phyloP scores from a whole-genome alignment of 2,329 filamentous ascomycete species.

The Parastagonospora nodorum region DNA sequence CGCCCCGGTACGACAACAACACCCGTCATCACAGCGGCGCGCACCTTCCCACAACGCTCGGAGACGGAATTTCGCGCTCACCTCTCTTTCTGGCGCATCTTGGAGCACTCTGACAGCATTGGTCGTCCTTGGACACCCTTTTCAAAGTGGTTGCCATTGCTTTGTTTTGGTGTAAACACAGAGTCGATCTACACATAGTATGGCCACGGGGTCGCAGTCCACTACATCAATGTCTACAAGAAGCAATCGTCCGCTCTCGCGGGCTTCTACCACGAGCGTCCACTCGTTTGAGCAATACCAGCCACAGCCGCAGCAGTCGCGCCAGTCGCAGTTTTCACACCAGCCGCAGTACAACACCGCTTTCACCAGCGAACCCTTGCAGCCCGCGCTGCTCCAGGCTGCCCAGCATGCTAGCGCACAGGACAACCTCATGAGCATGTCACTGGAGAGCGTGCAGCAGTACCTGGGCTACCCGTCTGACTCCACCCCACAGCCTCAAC shows the following conservation, averaged over 20 bases:
- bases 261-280: conserved; percentile 56
- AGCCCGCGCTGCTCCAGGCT: conserved; percentile 41
- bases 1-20: conserved; percentile 18
- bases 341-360: conserved; percentile 34
- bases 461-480: conserved; percentile 36
- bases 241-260: conserved; percentile 53
- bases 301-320: conserved; percentile 23
- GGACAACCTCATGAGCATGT: conserved; percentile 35
- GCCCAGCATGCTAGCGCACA: conserved; percentile 44
- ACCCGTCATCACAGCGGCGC: conserved; percentile 1
- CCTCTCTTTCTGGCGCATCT: no score
- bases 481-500: conserved; percentile 15
- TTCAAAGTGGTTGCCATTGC: conserved; percentile 14
- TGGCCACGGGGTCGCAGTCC: conserved; percentile 51
- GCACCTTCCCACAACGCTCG: conserved; percentile 1
- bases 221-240: conserved; percentile 52
- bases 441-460: conserved; percentile 41
- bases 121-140: background rate
- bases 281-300: conserved; percentile 47
- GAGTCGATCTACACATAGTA: conserved; percentile 22
- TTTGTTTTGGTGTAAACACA: conserved; percentile 46
- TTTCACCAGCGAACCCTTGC: conserved; percentile 35
- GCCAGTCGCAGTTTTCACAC: conserved; percentile 17
- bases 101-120: background rate
- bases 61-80: background rate